Evolutionary conservation across 352 stramenopile genomes (phyloP), one percentile per base, ranked within the genome.

Genomic region (Aphanomyces euteiches): DNA sequence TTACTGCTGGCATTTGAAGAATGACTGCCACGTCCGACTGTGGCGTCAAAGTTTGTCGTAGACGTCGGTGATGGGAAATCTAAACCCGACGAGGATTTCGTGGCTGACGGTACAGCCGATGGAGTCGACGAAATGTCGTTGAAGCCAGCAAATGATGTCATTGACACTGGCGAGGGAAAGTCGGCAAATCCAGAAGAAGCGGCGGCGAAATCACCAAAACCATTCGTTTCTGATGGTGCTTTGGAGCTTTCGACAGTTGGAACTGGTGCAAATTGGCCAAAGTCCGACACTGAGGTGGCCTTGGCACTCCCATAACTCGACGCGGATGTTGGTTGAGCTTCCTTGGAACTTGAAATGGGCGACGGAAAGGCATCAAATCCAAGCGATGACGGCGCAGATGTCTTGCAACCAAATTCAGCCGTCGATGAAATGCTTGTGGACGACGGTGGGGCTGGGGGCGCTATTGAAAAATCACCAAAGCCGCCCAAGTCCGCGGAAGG

Each of bases 31-130:
- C 0, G 28, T 28, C 28, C 28, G 28, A 28, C 28, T 28, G 28
- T 28, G 28, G 68, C 77, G 10, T 87, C 79, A 79, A 66, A 78
- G 7, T 70, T 66, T 6, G 80, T 85, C 53, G 64, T 80, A 39
- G 71, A n/a, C 10, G 43, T 12, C 17, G 43, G 17, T 2, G 43
- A 12, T n/a, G 17, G 17, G 10, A 50, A 12, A 50, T n/a, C 43
- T n/a, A 50, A 50, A 50, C 43, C 43, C 10, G 43, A 50, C 10
- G 28, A 28, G 0, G 28, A 28, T 28, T 28, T 28, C 28, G 28
- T 28, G 28, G 28, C 28, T 28, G 28, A 28, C 4, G 37, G 37
- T 58, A n/a, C 50, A 58, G 50, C 8, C 50, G 50, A 58, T 58
- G 1, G 7, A 58, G 50, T 2, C 3, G 8, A 19, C 50, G 8